These are phyloP conservation scores for Malus domestica DNA, from an alignment of 306 rosid species.

Conservation along the genomic window DNA sequence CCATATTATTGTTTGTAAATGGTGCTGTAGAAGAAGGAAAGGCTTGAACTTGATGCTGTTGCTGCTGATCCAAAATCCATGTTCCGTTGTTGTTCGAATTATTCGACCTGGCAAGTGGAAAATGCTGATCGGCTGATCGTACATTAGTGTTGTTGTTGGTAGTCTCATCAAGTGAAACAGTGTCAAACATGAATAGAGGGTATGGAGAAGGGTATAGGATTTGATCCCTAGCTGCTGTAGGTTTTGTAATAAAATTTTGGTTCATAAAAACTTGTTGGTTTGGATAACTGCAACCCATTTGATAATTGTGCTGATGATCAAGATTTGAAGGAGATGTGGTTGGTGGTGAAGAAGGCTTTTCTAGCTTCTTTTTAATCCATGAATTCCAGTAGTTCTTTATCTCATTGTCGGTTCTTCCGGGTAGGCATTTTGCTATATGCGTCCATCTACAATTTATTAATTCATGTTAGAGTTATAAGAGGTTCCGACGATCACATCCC, in stretches of 20 bases:
- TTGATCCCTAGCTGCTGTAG: conserved; percentile 2
- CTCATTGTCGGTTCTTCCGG: conserved; percentile 95
- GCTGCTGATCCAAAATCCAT: conserved; percentile 50
- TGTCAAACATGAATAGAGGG: conserved; percentile 75
- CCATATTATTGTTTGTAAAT: conserved; percentile 19
- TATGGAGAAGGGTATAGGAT: conserved; percentile 52
- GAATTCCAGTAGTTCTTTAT: conserved; percentile 97
- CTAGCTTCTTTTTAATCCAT: conserved; percentile 87
- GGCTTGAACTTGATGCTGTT: conserved; percentile 35
- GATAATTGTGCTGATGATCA: conserved; percentile 17
- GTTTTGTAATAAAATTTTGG: conserved; percentile 15
- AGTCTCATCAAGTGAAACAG: conserved; percentile 4
- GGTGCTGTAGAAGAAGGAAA: conserved; percentile 21
- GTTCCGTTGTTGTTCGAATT: not conserved
- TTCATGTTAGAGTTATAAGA: not conserved
- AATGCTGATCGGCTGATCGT: not conserved
- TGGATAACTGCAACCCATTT: conserved; percentile 18
- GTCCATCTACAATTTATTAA: conserved; percentile 65
- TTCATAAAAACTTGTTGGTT: conserved; percentile 45
- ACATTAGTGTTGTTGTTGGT: conserved; percentile 12
- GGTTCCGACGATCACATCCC: conserved; percentile 25
- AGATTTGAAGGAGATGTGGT: conserved; percentile 10
- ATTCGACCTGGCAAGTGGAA: conserved; percentile 19
- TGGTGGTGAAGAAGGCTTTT: conserved; percentile 39
- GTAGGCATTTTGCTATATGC: conserved; percentile 92